A percentile compares a stretch with the other conserved stretches of the same genome.
phyloP scores from a whole-genome alignment of 2,329 filamentous ascomycete genomes.

The Cladosporium phlei region DNA sequence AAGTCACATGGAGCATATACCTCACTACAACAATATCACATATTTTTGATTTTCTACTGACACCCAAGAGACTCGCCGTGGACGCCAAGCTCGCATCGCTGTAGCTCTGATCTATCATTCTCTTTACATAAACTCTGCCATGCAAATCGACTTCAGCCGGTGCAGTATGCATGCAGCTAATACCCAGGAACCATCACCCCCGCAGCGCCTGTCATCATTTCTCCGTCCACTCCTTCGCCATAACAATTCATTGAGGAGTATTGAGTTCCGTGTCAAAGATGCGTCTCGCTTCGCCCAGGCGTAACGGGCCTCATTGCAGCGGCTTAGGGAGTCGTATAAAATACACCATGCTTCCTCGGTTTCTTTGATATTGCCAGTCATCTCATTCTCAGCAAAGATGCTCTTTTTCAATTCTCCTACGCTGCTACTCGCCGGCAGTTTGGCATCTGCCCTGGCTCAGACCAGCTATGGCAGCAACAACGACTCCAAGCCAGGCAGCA shows the following conservation, averaged over 20 bases:
- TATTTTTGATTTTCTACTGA: too few species aligned
- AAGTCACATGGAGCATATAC: too few species aligned
- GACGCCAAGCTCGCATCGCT: too few species aligned
- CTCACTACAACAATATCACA: too few species aligned
- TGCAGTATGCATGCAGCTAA: slow-evolving; percentile 3
- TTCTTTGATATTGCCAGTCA: neutral
- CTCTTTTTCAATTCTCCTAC: neutral
- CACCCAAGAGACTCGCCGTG: too few species aligned
- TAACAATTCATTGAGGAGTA: too few species aligned
- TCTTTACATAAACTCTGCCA: too few species aligned
- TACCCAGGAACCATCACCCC: slow-evolving; percentile 10
- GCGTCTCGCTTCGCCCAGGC: slow-evolving; percentile 4
- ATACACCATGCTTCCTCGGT: neutral
- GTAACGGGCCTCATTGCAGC: neutral
- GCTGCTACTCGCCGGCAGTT: neutral
- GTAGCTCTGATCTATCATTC: too few species aligned
- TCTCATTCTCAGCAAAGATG: neutral
- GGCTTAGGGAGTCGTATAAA: slow-evolving; percentile 8
- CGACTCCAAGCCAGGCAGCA: slow-evolving; percentile 3
- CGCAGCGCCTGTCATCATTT: slow-evolving; percentile 5
- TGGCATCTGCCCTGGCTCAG: slow-evolving; percentile 1
- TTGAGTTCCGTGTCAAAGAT: too few species aligned
- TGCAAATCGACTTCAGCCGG: slow-evolving; percentile 12
- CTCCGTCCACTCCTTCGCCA: slow-evolving; percentile 11
- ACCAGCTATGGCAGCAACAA: slow-evolving; percentile 12